Base-by-base conservation (phyloP, 257 asterid genomes). In the Primulina huaijiensis region DNA sequence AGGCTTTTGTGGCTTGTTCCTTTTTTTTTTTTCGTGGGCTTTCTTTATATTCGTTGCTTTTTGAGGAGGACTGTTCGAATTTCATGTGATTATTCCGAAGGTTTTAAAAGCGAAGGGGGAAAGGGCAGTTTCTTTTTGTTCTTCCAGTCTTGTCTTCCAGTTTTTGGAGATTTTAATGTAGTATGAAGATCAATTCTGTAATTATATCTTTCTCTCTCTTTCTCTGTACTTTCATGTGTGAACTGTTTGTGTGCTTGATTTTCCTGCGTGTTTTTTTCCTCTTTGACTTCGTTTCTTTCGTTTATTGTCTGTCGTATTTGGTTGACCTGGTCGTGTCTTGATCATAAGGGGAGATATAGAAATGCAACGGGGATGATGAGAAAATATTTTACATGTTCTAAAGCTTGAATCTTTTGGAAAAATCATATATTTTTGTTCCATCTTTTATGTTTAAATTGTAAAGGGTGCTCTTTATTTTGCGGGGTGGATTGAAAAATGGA, bases 11-110 rank as follows among this genome's bases (percentile, higher is more conserved):
- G 82, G 84, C 78, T 79, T 87, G 76, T 71, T 71, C 72, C 76
- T 72, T 63, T 31, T 23, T 31, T 72, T 63, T 31, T 23, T 31
- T 61, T 50, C 14, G 21, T 79, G 74, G 69, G 64, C 77, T 74
- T 74, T 76, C 77, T 77, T 69, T 69, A 81, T 76, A 79, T 83
- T 80, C 86, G 12, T 84, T 84, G 73, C 89, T 77, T 82, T 84
- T 65, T 60, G 4, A 2, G 19, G 19, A 27, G 62, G 52, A 67
- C 72, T 60, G 31, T 76, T 75, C 62, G 71, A 73, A 75, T 72
- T 80, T 81, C 79, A 43, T 79, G 66, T 58, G 68, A 60, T 66
- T 69, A 17, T 60, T 60, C 34, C 68, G 30, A 77, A 75, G 63
- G 75, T 68, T 31, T 33, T 30, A 65, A 31, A 25, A 27, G 52